Conservation (phyloP, 371 early-diverging fungal species). For the Mucor velutinosus region DNA sequence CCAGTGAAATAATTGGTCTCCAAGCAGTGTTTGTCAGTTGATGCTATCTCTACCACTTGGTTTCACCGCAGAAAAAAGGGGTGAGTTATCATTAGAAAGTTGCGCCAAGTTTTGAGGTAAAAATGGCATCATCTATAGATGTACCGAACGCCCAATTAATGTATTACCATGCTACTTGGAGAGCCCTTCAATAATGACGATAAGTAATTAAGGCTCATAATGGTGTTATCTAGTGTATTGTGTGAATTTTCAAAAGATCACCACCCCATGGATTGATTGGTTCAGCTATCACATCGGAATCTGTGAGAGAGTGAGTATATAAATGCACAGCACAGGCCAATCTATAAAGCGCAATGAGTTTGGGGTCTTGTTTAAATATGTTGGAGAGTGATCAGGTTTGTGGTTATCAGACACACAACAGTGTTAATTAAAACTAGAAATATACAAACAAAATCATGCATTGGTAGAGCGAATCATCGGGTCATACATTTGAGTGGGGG, state of each 20-base stretch:
- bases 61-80: background rate
- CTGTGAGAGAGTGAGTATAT: background rate
- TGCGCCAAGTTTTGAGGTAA: background rate
- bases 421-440: background rate
- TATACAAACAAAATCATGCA: background rate
- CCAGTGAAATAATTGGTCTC: too few relatives aligned
- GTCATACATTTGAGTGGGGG: background rate
- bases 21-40: background rate
- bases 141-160: background rate
- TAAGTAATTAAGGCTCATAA: background rate
- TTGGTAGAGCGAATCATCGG: background rate
- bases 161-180: background rate
- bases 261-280: conserved; percentile 4
- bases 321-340: background rate
- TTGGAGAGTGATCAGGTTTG: conserved; percentile 1
- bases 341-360: background rate
- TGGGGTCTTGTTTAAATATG: background rate
- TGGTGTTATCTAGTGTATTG: background rate
- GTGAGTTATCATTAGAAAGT: background rate
- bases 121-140: background rate
- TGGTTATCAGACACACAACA: background rate
- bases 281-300: background rate
- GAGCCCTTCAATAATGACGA: too few relatives aligned
- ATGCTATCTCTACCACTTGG: background rate
- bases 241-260: background rate